Percentiles rank a stretch among this genome's conserved stretches.
These are phyloP conservation scores for Cicer cuneatum DNA, from an alignment of 306 rosid species.

Conservation along the genomic window DNA sequence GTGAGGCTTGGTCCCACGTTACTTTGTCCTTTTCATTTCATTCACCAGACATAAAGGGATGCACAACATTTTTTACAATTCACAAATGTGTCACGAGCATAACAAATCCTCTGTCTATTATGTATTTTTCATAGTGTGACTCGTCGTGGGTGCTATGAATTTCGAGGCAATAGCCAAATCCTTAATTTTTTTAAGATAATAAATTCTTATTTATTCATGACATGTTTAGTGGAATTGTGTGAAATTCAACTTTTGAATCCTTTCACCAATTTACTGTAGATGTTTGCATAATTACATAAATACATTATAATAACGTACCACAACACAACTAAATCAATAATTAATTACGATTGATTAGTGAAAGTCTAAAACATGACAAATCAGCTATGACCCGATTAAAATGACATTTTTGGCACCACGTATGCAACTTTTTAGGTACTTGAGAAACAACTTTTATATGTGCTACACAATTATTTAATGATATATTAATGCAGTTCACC, in stretches of 20 bases:
- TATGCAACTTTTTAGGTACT: not conserved
- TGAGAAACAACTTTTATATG: slow-evolving; percentile 19
- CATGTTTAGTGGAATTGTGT: not conserved
- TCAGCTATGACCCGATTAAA: slow-evolving; percentile 16
- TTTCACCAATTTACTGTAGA: not conserved
- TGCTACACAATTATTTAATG: not conserved
- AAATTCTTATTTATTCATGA: not conserved
- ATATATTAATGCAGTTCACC: not conserved
- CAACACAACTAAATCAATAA: not conserved
- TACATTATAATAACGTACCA: too few species aligned
- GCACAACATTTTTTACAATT: not conserved
- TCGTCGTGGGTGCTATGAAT: slow-evolving; percentile 1
- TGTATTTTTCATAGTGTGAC: slow-evolving; percentile 3
- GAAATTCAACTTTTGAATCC: not conserved
- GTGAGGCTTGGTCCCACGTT: slow-evolving; percentile 29
- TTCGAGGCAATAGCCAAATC: not conserved
- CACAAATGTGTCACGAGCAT: slow-evolving; percentile 36
- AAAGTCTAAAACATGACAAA: slow-evolving; percentile 24
- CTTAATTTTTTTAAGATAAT: not conserved
- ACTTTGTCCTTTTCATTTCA: slow-evolving; percentile 32
- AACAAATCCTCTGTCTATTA: slow-evolving; percentile 11
- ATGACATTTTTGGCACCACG: slow-evolving; percentile 28
- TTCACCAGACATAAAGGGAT: not conserved
- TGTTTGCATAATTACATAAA: not conserved
- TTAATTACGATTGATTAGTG: not conserved